Evolutionary conservation across 192 early-diverging fungal species (phyloP).

Genomic region (Podila horticola): DNA sequence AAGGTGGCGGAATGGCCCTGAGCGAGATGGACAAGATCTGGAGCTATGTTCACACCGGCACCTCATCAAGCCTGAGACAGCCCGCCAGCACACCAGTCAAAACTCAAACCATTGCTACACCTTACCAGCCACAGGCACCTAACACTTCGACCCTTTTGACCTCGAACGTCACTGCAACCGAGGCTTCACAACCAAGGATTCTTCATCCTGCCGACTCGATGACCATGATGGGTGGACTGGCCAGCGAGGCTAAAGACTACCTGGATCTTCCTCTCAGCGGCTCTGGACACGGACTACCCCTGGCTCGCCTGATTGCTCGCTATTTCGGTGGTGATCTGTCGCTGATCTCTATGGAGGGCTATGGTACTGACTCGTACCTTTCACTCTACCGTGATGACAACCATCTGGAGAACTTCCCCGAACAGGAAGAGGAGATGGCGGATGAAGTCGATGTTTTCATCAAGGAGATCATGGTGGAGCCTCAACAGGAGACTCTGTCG

Average conservation of each 20-base stretch:
- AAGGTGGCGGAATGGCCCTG: conserved; percentile 70
- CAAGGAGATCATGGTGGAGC: conserved; percentile 39
- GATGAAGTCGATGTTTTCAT: conserved; percentile 43
- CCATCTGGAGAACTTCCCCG: conserved; percentile 50
- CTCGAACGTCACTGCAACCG: background rate
- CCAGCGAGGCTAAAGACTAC: conserved; percentile 23
- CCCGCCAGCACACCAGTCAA: conserved; percentile 8
- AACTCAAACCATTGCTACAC: conserved; percentile 19
- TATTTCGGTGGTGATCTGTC: conserved; percentile 76
- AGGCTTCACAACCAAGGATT: background rate
- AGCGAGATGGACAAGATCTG: conserved; percentile 66
- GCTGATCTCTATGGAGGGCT: conserved; percentile 73
- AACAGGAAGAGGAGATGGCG: conserved; percentile 38
- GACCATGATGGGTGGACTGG: conserved; percentile 35
- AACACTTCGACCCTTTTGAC: background rate
- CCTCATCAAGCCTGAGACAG: conserved; percentile 49
- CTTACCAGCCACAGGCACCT: conserved; percentile 10
- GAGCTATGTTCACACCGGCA: conserved; percentile 57
- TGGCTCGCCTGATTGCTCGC: conserved; percentile 65
- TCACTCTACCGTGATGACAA: conserved; percentile 51
- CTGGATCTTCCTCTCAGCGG: conserved; percentile 31
- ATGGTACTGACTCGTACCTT: conserved; percentile 70
- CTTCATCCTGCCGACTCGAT: conserved; percentile 29
- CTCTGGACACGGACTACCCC: conserved; percentile 54
- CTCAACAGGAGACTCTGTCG: conserved; percentile 5